These are phyloP conservation scores for Glaciozyma antarctica DNA, from an alignment of 768 basidiomycete species.

Conservation along the genomic window DNA sequence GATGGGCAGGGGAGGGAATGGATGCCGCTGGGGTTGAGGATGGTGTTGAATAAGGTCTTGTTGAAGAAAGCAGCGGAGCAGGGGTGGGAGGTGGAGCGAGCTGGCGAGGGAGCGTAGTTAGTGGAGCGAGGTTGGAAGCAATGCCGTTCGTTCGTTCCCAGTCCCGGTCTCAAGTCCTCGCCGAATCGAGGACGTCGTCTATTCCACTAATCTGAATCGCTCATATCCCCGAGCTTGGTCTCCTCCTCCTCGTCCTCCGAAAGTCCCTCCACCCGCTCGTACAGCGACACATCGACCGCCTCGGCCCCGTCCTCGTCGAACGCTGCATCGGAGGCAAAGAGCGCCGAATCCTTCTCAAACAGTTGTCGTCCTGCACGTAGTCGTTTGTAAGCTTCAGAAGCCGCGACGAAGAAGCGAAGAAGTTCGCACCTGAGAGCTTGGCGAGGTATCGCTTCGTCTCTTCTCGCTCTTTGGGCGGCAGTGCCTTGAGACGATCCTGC, in stretches of 20 bases:
- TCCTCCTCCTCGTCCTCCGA: slow-evolving; percentile 46
- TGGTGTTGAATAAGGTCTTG: no score
- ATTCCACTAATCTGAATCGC: slow-evolving; percentile 65
- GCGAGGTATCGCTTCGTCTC: slow-evolving; percentile 59
- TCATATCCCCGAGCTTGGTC: slow-evolving; percentile 46
- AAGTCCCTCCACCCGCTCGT: slow-evolving; percentile 57
- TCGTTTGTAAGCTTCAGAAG: neutral
- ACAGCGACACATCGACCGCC: slow-evolving; percentile 79
- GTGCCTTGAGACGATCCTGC: slow-evolving; percentile 60
- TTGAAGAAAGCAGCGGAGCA: no score
- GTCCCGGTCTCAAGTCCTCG: no score
- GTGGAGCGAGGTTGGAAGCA: no score
- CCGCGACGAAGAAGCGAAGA: neutral
- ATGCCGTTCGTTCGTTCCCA: no score
- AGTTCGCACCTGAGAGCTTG: slow-evolving; percentile 62
- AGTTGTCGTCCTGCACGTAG: slow-evolving; percentile 67
- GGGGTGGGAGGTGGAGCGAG: no score
- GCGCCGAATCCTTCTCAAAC: slow-evolving; percentile 56
- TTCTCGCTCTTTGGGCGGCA: slow-evolving; percentile 73
- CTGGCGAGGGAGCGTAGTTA: no score
- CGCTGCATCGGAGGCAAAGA: slow-evolving; percentile 57
- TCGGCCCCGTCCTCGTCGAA: slow-evolving; percentile 71
- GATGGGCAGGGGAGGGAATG: no score
- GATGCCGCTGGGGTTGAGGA: no score
- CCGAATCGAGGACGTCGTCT: no score